These are phyloP conservation scores for Leccinum disarticulatum DNA, from an alignment of 768 basidiomycete genomes.

Conservation along the genomic window DNA sequence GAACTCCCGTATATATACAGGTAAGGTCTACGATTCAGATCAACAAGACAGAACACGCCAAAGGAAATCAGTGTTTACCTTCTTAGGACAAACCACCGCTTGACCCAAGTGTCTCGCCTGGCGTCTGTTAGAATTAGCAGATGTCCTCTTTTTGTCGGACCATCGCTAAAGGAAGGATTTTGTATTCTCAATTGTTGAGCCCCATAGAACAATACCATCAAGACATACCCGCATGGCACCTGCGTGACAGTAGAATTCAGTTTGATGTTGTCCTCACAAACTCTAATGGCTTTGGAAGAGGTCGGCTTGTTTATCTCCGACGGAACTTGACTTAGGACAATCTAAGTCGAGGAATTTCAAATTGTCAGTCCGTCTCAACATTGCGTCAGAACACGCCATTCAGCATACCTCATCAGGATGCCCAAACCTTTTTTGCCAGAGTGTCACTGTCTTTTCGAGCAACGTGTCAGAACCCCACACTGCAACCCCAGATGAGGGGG, in stretches of 20 bases:
- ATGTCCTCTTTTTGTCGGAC: slow-evolving; percentile 81
- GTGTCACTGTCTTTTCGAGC: slow-evolving; percentile 60
- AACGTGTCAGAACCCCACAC: slow-evolving; percentile 66
- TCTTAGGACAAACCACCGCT: slow-evolving; percentile 82
- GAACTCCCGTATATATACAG: slow-evolving; percentile 84
- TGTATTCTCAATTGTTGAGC: slow-evolving; percentile 2
- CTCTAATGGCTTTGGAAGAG: slow-evolving; percentile 29
- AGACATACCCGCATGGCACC: slow-evolving; percentile 65
- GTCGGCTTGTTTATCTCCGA: slow-evolving; percentile 46
- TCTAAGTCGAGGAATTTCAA: slow-evolving; percentile 47
- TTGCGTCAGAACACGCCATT: neutral
- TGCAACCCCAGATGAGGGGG: slow-evolving; percentile 50
- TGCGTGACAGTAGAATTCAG: slow-evolving; percentile 72
- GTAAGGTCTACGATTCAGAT: slow-evolving; percentile 66
- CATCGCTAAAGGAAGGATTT: slow-evolving; percentile 52
- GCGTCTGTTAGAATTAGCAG: slow-evolving; percentile 82
- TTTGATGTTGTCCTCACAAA: slow-evolving; percentile 55
- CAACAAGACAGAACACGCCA: neutral
- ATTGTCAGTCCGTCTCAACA: slow-evolving; percentile 12
- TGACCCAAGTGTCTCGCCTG: slow-evolving; percentile 76
- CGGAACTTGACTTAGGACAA: slow-evolving; percentile 74
- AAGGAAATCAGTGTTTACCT: slow-evolving; percentile 47
- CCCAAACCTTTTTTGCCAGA: slow-evolving; percentile 87
- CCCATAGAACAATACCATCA: neutral
- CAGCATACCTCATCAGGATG: slow-evolving; percentile 66